These are phyloP conservation scores for Sequoiadendron giganteum DNA, from an alignment of 75 land plant genomes.

Conservation along the genomic window DNA sequence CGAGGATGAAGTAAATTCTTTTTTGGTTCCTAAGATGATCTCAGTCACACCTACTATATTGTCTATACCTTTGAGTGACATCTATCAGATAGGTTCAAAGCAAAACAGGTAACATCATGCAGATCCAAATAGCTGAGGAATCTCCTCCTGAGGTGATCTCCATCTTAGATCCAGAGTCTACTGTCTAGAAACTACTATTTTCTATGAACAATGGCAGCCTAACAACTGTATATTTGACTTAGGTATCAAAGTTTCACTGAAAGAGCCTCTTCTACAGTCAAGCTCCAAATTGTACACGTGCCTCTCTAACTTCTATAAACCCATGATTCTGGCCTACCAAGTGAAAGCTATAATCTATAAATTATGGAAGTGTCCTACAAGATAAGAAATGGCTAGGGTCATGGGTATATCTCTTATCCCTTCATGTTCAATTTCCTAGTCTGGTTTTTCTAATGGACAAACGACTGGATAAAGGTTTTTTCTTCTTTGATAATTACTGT, in stretches of 20 bases:
- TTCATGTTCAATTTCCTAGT: not conserved
- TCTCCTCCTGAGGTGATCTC: not conserved
- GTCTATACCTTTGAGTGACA: not conserved
- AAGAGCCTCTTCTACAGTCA: not conserved
- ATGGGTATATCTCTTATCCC: not conserved
- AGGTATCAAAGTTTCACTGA: not conserved
- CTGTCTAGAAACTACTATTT: not conserved
- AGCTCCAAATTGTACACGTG: not conserved
- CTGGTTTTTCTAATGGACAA: not conserved
- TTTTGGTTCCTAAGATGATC: not conserved
- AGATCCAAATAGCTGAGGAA: not conserved
- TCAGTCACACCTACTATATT: not conserved
- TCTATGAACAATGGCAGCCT: not conserved
- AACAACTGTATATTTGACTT: not conserved
- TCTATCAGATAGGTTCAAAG: not conserved
- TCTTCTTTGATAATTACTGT: not conserved
- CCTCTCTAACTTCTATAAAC: not conserved
- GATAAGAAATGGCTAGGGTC: not conserved
- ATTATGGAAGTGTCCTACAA: not conserved
- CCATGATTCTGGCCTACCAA: not conserved
- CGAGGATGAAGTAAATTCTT: not conserved
- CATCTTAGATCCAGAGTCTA: conserved; percentile 1
- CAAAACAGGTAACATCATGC: not conserved
- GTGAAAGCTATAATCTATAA: not conserved
- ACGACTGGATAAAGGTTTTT: not conserved